Percentiles rank a stretch among this genome's conserved stretches.
phyloP scores from a whole-genome alignment of 2,329 filamentous ascomycete species.

The Fusarium sp. region DNA sequence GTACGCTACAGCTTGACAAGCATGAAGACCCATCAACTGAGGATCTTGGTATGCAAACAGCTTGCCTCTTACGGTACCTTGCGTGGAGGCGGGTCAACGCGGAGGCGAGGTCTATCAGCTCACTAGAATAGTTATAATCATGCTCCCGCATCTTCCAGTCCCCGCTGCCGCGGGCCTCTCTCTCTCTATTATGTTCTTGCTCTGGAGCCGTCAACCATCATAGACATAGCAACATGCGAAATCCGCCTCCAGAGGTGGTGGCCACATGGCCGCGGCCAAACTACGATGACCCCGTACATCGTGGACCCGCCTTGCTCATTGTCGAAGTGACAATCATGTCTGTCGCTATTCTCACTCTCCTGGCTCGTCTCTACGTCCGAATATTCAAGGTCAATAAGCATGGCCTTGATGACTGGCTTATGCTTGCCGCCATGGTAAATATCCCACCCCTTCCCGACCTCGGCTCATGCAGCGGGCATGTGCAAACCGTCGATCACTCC shows the following conservation, averaged over 20 bases:
- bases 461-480: constrained; percentile 23
- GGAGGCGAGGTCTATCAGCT: constrained; percentile 34
- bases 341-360: constrained; percentile 54
- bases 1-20: constrained; percentile 11
- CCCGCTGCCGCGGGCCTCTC: constrained; percentile 52
- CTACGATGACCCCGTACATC: constrained; percentile 56
- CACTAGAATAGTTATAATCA: constrained; percentile 40
- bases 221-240: constrained; percentile 51
- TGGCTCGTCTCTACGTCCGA: constrained; percentile 58
- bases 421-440: constrained; percentile 57
- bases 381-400: constrained; percentile 53
- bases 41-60: constrained; percentile 18
- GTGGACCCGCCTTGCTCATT: constrained; percentile 57
- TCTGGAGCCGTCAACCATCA: constrained; percentile 19
- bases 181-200: constrained; percentile 52
- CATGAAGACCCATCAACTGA: constrained; percentile 23
- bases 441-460: constrained; percentile 13
- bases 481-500: constrained; percentile 12
- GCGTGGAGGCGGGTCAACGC: constrained; percentile 41
- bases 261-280: constrained; percentile 58
- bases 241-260: constrained; percentile 55
- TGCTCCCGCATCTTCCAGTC: constrained; percentile 27
- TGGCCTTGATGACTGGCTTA: constrained; percentile 60
- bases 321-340: constrained; percentile 56
- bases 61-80: constrained; percentile 23